Evolutionary conservation across 345 rosid genomes (phyloP).

Genomic region (Euphorbia tirucalli): DNA sequence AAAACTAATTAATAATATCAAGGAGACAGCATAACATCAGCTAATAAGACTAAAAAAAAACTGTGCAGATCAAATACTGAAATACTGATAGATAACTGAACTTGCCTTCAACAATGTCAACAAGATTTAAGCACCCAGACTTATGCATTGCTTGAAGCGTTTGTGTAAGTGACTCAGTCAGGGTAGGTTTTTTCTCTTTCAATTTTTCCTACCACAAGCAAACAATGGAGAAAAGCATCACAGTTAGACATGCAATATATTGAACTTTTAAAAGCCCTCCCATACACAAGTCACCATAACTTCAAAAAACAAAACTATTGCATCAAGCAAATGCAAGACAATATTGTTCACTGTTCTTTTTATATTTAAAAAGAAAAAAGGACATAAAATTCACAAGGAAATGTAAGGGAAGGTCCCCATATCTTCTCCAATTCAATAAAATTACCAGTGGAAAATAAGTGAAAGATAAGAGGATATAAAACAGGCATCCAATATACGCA

Average conservation of each 20-base stretch:
- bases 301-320: neutral
- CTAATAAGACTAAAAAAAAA: neutral
- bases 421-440: neutral
- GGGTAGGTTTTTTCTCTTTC: constrained; percentile 93
- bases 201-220: constrained; percentile 75
- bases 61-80: neutral
- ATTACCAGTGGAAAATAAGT: neutral
- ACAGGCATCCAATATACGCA: neutral
- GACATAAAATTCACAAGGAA: neutral
- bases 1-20: neutral
- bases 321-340: neutral
- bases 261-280: neutral
- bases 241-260: constrained; percentile 18
- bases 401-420: neutral
- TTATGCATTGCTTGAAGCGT: constrained; percentile 91
- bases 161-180: constrained; percentile 72
- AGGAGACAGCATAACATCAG: neutral
- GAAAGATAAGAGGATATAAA: neutral
- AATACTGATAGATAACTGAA: constrained; percentile 19
- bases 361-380: neutral
- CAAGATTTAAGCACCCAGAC: constrained; percentile 88
- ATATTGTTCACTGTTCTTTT: neutral
- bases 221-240: constrained; percentile 9
- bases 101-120: constrained; percentile 91
- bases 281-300: neutral